phyloP scores from a whole-genome alignment of 345 rosid species.

The Eucalyptus pauciflora region DNA sequence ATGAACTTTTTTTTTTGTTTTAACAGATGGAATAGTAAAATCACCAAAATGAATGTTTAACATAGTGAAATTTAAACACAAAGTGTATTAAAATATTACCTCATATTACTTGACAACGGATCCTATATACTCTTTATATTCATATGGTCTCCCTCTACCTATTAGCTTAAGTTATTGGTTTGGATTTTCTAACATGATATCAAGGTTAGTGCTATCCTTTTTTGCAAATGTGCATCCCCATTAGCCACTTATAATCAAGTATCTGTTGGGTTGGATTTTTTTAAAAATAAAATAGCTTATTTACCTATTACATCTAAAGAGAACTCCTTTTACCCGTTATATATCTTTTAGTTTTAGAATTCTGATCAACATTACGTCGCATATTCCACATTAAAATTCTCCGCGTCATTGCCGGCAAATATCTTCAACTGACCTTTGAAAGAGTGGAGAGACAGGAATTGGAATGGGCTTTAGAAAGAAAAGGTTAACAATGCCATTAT shows the following conservation, averaged over 20 bases:
- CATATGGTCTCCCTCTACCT: accelerated
- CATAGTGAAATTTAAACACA: not conserved
- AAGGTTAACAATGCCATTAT: not conserved
- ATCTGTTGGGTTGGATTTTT: not conserved
- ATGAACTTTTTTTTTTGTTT: not conserved
- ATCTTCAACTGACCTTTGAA: not conserved
- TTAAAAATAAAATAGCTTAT: not conserved
- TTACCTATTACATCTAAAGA: not conserved
- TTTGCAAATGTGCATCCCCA: not conserved
- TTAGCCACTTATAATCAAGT: not conserved
- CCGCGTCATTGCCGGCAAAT: not conserved
- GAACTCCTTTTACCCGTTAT: not conserved
- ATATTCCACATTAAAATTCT: not conserved
- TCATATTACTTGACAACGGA: not conserved
- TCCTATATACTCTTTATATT: no score
- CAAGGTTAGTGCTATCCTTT: not conserved
- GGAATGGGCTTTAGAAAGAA: not conserved
- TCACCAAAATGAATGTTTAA: not conserved
- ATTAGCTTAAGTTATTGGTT: not conserved
- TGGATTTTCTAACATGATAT: no score
- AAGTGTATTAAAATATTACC: no score
- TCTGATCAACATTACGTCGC: not conserved
- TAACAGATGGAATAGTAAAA: not conserved
- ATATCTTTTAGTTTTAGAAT: not conserved
- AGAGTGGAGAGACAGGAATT: not conserved